These are phyloP conservation scores for Senecio squalidus DNA, from an alignment of 140 eudicot genomes.

Conservation along the genomic window DNA sequence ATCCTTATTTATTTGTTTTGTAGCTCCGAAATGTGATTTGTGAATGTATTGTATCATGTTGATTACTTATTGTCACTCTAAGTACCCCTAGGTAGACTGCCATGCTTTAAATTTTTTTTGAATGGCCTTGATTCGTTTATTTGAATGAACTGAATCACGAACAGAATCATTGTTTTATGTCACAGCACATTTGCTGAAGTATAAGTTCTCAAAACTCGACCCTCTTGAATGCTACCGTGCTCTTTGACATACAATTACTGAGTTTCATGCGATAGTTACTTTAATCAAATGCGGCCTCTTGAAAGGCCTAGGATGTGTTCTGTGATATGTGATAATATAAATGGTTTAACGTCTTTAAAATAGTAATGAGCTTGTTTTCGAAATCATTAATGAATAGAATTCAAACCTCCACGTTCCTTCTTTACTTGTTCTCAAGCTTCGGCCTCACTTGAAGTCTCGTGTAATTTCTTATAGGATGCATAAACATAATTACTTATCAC, in stretches of 20 bases:
- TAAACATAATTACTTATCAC: conserved; percentile 73
- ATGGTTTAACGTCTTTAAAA: neutral
- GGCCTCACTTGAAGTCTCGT: conserved; percentile 63
- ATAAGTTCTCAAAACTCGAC: too few relatives aligned
- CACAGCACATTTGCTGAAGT: too few relatives aligned
- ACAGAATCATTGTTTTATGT: too few relatives aligned
- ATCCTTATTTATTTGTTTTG: too few relatives aligned
- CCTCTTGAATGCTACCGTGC: neutral
- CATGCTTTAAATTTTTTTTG: too few relatives aligned
- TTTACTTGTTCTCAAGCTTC: conserved; percentile 99
- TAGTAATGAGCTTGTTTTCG: neutral
- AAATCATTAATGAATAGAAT: conserved; percentile 42
- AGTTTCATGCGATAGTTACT: neutral
- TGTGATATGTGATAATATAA: neutral
- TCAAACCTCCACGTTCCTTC: conserved; percentile 78
- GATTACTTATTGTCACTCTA: too few relatives aligned
- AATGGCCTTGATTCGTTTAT: too few relatives aligned
- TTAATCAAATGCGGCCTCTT: neutral
- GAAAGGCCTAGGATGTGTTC: neutral
- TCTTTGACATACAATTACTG: neutral
- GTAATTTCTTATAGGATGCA: conserved; percentile 76
- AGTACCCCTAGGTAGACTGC: too few relatives aligned
- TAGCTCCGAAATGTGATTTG: too few relatives aligned
- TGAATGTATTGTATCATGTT: too few relatives aligned
- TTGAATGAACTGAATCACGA: too few relatives aligned